phyloP scores from a whole-genome alignment of 108 stramenopile species.

The Cyclotella sp. region DNA sequence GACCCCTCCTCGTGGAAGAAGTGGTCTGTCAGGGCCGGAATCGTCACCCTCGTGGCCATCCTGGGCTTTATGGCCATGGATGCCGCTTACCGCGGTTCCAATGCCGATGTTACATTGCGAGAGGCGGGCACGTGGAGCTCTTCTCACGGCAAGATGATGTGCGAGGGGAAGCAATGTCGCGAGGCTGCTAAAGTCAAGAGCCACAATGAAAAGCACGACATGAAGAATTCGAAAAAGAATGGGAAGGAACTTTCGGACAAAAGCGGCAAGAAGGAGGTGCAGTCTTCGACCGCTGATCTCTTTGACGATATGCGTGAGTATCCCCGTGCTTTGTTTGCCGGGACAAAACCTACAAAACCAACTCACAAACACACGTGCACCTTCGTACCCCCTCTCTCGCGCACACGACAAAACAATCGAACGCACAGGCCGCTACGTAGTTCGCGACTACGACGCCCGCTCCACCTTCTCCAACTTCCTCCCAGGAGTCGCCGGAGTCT shows the following conservation, averaged over 20 bases:
- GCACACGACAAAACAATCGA: not conserved
- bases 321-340: not conserved
- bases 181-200: not conserved
- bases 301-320: conserved; percentile 23
- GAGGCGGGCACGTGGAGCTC: conserved; percentile 1
- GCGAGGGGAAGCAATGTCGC: not conserved
- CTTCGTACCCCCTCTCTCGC: not conserved
- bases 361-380: not conserved
- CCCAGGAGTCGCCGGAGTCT: conserved; percentile 89
- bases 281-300: not conserved
- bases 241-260: not conserved
- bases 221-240: not conserved
- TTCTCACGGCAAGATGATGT: not conserved
- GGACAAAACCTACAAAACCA: not conserved
- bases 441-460: conserved; percentile 87
- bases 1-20: conserved; percentile 18
- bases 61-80: conserved; percentile 6
- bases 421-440: conserved; percentile 72
- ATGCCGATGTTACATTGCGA: not conserved
- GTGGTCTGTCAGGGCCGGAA: conserved; percentile 11
- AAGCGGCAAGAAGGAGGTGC: not conserved
- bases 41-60: conserved; percentile 10
- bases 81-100: not conserved
- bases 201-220: not conserved
- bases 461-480: conserved; percentile 88